These are phyloP conservation scores for Zalaria obscura DNA, from an alignment of 2,329 filamentous ascomycete genomes.

Conservation along the genomic window DNA sequence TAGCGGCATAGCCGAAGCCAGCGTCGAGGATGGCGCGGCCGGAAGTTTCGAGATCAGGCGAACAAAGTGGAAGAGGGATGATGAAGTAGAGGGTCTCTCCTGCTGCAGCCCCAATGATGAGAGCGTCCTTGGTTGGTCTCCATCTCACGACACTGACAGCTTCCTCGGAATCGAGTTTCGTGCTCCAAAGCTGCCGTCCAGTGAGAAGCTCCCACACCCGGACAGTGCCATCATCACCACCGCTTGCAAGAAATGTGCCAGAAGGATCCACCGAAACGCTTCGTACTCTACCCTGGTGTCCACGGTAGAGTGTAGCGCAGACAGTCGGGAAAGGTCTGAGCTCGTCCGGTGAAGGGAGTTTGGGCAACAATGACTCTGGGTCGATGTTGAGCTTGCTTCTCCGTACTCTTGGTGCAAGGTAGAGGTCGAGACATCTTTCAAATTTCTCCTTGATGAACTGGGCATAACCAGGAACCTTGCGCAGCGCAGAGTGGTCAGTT, in stretches of 20 bases:
- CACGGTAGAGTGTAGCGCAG: constrained; percentile 73
- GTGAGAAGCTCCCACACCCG: constrained; percentile 80
- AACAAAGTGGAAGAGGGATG: constrained; percentile 40
- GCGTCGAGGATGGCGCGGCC: constrained; percentile 68
- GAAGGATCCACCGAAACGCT: constrained; percentile 74
- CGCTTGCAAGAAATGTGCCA: constrained; percentile 75
- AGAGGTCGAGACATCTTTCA: constrained; percentile 86
- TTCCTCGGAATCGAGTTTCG: constrained; percentile 60
- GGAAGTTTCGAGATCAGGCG: constrained; percentile 44
- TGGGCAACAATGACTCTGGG: constrained; percentile 79
- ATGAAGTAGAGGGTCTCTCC: constrained; percentile 80
- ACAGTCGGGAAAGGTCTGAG: constrained; percentile 89
- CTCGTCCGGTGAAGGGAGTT: constrained; percentile 84
- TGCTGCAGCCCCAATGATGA: constrained; percentile 69
- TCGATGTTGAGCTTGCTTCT: constrained; percentile 96
- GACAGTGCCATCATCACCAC: constrained; percentile 86
- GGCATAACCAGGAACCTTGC: constrained; percentile 84
- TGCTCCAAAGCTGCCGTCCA: constrained; percentile 76
- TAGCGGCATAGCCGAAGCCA: constrained; percentile 86
- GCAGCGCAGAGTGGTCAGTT: constrained; percentile 65
- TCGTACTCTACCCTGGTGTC: constrained; percentile 78
- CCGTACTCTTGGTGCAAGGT: constrained; percentile 80
- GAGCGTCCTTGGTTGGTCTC: constrained; percentile 69
- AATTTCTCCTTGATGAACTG: constrained; percentile 90
- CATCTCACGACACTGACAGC: constrained; percentile 78